phyloP scores from a whole-genome alignment of 768 basidiomycete species.

The Wakefieldia striispora region DNA sequence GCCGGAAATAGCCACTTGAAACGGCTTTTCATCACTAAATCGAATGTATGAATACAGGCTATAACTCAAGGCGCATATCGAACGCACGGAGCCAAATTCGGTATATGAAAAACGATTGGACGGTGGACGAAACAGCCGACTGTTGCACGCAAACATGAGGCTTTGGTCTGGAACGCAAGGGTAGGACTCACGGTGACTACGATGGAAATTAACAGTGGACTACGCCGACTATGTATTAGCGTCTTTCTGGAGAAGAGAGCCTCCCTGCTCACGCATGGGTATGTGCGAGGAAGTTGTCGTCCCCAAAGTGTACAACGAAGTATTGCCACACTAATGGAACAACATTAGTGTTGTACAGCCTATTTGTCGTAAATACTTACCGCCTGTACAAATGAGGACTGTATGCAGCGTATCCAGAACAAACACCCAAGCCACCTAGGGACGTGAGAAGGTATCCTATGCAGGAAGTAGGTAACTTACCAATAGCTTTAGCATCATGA shows the following conservation, averaged over 20 bases:
- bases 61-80: not conserved
- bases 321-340: constrained; percentile 20
- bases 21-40: constrained; percentile 13
- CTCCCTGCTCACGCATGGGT: constrained; percentile 21
- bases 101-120: constrained; percentile 27
- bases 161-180: not conserved
- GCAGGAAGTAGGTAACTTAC: constrained; percentile 2
- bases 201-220: constrained; percentile 21
- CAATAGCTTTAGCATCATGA: constrained; percentile 11
- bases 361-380: constrained; percentile 5
- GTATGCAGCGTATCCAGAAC: constrained; percentile 17
- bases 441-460: not conserved
- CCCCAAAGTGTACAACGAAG: constrained; percentile 23
- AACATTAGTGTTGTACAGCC: constrained; percentile 1
- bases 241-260: not conserved
- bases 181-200: constrained; percentile 18
- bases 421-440: constrained; percentile 23
- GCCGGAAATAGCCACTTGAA: constrained; percentile 18
- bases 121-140: constrained; percentile 19
- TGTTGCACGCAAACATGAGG: constrained; percentile 15
- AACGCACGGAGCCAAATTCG: constrained; percentile 24
- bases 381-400: constrained; percentile 16
- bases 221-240: constrained; percentile 9
- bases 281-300: constrained; percentile 5
- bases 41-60: not conserved